Base-by-base conservation (phyloP, 2,329 filamentous ascomycete species). In the Chaetomiaceae sp. region DNA sequence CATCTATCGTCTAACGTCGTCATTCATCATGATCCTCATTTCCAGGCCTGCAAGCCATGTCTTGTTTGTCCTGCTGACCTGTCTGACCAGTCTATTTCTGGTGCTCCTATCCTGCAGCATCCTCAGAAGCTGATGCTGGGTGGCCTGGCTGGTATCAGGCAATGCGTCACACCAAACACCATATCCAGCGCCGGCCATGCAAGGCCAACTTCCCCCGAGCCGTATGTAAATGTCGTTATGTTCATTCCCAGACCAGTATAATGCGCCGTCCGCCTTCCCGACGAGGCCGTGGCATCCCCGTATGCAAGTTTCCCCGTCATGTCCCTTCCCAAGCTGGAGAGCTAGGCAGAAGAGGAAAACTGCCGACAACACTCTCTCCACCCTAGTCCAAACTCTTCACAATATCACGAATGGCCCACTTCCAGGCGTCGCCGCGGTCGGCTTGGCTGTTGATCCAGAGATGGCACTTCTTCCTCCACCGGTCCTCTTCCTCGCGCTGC, bases 401-500 rank as follows among this genome's bases (percentile, higher is more conserved):
- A 60, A 80, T 77, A 60, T 84, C 80, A 54, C 82, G 76, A 53
- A 86, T 87, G 44, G 83, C 83, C 90, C 90, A 95, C 69, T 86
- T 81, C 89, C 87, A 90, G 48, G 79, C 75, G 59, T 79, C 79
- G 57, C 82, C 75, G 53, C 77, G 73, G 29, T 74, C 70, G 46
- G 79, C 77, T 58, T 78, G 73, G 47, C 79, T 52, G 44, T 37
- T 79, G 58, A 92, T 81, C 94, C 94, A 99, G 64, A 82, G 85
- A 66, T 88, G 86, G 61, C 92, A 92, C 72, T 91, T 92, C 68
- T 85, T 85, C 61, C 86, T 80, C 94, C 94, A 99, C 56, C 89
- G 80, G 43, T 89, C 86, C 72, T 99, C 94, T 71, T 99, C 94
- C 64, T 92, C 90, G 55, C 88, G 81, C 66, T 97, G 92, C 58